phyloP scores from a whole-genome alignment of 345 rosid species.

The Pugionium dolabratum region DNA sequence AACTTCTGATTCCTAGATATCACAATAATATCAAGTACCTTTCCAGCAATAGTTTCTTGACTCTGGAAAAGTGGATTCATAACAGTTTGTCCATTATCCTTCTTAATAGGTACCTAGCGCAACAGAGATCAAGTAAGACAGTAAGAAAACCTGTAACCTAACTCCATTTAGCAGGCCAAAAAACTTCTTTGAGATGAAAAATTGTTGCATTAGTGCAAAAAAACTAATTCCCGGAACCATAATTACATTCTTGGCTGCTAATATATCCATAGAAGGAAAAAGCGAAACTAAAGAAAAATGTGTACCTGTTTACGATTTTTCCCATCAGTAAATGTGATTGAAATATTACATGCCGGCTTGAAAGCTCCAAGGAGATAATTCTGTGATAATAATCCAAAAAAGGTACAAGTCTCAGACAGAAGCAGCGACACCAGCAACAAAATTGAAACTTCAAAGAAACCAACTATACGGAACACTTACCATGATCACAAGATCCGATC shows the following conservation, averaged over 20 bases:
- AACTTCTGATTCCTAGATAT: not conserved
- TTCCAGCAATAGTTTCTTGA: slow-evolving; percentile 91
- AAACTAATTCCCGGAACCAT: slow-evolving; percentile 1
- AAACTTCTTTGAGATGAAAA: not conserved
- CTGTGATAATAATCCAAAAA: slow-evolving; percentile 39
- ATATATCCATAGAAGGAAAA: not conserved
- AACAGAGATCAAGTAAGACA: slow-evolving; percentile 16
- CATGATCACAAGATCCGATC: slow-evolving; percentile 39
- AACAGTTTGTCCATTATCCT: slow-evolving; percentile 86
- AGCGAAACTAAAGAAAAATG: not conserved
- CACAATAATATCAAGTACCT: slow-evolving; percentile 48
- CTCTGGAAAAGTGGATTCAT: slow-evolving; percentile 85
- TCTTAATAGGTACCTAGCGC: slow-evolving; percentile 79
- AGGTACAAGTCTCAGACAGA: not conserved
- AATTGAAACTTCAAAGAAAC: not conserved
- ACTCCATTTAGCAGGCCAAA: not conserved
- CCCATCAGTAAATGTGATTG: slow-evolving; percentile 71
- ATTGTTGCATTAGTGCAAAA: not conserved
- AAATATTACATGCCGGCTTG: slow-evolving; percentile 83
- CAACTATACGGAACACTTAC: slow-evolving; percentile 21
- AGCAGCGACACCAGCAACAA: not conserved
- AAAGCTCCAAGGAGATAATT: slow-evolving; percentile 96
- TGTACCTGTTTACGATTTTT: slow-evolving; percentile 83
- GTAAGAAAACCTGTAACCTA: not conserved
- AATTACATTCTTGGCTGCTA: not conserved